phyloP scores from a whole-genome alignment of 345 rosid species.

The Heritiera littoralis region DNA sequence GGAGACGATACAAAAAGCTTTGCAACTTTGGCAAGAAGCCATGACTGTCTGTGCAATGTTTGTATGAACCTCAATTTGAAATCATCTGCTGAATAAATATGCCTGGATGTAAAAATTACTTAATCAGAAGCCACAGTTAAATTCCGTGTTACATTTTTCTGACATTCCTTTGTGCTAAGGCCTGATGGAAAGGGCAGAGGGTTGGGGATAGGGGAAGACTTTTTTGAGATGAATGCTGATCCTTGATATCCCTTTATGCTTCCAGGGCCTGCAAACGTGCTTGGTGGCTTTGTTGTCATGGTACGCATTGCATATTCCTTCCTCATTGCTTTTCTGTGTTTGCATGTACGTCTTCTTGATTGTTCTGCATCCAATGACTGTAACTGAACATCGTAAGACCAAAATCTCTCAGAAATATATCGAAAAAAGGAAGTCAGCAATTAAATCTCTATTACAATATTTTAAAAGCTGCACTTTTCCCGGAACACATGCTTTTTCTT shows the following conservation, averaged over 20 bases:
- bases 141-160: neutral
- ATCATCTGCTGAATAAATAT: neutral
- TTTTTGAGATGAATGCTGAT: conserved; percentile 30
- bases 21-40: neutral
- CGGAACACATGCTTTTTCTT: neutral
- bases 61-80: neutral
- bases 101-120: neutral
- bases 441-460: neutral
- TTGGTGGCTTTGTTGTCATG: conserved; percentile 87
- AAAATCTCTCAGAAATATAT: neutral
- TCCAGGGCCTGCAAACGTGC: conserved; percentile 94
- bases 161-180: conserved; percentile 1
- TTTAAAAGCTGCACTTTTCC: neutral
- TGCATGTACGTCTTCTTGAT: conserved; percentile 2
- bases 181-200: neutral
- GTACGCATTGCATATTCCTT: conserved; percentile 40
- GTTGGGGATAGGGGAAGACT: neutral
- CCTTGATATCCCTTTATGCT: conserved; percentile 36
- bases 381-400: conserved; percentile 7
- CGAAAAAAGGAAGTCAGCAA: neutral
- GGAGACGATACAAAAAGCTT: neutral
- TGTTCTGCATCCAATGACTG: neutral
- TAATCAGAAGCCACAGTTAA: neutral
- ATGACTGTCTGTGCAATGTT: neutral
- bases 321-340: neutral